Conservation (phyloP, 495 filamentous ascomycete species). For the Hypoxylon fragiforme region DNA sequence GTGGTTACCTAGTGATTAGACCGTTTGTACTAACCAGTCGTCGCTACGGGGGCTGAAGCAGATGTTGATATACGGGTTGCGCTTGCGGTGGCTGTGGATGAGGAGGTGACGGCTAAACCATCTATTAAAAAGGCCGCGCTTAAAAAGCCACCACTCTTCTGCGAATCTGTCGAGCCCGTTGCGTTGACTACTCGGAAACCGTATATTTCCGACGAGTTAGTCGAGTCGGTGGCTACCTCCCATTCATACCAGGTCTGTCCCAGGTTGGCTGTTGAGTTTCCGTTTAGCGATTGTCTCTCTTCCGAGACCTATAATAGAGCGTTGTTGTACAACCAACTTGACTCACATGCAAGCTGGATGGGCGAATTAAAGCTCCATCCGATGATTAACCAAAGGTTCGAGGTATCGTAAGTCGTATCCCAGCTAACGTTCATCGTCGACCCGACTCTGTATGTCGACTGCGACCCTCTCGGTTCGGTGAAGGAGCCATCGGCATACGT, state of each 20-base stretch:
- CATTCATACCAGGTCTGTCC: constrained; percentile 29
- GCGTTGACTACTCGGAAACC: constrained; percentile 28
- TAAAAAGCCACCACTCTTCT: constrained; percentile 25
- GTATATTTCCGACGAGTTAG: constrained; percentile 31
- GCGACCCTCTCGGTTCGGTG: constrained; percentile 21
- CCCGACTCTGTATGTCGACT: constrained; percentile 17
- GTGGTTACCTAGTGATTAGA: too few species aligned
- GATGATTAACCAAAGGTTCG: constrained; percentile 31
- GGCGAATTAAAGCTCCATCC: constrained; percentile 19
- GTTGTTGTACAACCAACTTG: background rate
- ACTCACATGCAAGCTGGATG: constrained; percentile 28
- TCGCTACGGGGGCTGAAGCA: constrained; percentile 12
- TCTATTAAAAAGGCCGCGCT: constrained; percentile 30
- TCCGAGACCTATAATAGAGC: background rate
- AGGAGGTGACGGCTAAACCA: constrained; percentile 8
- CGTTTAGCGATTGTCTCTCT: background rate
- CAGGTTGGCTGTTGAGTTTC: constrained; percentile 16
- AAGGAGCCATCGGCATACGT: constrained; percentile 26
- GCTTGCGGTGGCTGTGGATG: background rate
- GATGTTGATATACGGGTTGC: constrained; percentile 9
- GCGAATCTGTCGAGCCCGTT: constrained; percentile 17
- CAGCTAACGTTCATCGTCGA: constrained; percentile 33
- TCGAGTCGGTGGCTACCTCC: constrained; percentile 26
- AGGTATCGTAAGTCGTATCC: constrained; percentile 32
- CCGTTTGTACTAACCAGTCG: constrained; percentile 2